Percentiles rank a stretch among this genome's conserved stretches.
These are phyloP conservation scores for Pyropia haitanensis DNA, from an alignment of 23 red algal genomes.

Conservation along the genomic window DNA sequence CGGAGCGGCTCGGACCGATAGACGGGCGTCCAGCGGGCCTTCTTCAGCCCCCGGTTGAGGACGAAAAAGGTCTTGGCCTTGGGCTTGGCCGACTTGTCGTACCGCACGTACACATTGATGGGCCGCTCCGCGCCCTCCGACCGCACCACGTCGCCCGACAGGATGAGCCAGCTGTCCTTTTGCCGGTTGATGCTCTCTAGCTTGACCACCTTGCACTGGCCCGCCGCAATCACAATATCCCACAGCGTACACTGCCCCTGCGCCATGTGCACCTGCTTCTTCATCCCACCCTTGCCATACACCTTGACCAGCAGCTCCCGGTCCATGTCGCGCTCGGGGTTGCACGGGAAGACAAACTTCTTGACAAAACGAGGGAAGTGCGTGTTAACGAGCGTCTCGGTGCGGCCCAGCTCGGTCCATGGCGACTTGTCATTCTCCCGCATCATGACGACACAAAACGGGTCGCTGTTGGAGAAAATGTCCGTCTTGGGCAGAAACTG, in stretches of 20 bases:
- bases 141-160: constrained; percentile 25
- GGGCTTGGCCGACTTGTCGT: constrained; percentile 49
- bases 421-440: constrained; percentile 21
- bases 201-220: constrained; percentile 70
- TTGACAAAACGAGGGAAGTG: constrained; percentile 67
- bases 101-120: constrained; percentile 52
- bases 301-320: constrained; percentile 65
- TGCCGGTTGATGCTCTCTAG: constrained; percentile 56
- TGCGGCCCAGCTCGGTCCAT: constrained; percentile 45
- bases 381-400: constrained; percentile 45
- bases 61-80: constrained; percentile 46
- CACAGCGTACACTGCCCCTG: constrained; percentile 49
- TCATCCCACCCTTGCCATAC: constrained; percentile 46
- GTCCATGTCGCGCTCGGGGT: constrained; percentile 62
- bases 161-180: constrained; percentile 58
- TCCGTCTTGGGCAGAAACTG: constrained; percentile 70
- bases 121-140: constrained; percentile 28
- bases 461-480: constrained; percentile 62
- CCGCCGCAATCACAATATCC: constrained; percentile 57
- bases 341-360: constrained; percentile 47
- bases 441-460: constrained; percentile 37
- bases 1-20: constrained; percentile 41
- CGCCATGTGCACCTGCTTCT: constrained; percentile 35
- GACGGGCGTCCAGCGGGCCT: constrained; percentile 65
- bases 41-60: constrained; percentile 47